Evolutionary conservation across 192 early-diverging fungal genomes (phyloP), one percentile per base, ranked within the genome.

Genomic region (Backusella sp.): DNA sequence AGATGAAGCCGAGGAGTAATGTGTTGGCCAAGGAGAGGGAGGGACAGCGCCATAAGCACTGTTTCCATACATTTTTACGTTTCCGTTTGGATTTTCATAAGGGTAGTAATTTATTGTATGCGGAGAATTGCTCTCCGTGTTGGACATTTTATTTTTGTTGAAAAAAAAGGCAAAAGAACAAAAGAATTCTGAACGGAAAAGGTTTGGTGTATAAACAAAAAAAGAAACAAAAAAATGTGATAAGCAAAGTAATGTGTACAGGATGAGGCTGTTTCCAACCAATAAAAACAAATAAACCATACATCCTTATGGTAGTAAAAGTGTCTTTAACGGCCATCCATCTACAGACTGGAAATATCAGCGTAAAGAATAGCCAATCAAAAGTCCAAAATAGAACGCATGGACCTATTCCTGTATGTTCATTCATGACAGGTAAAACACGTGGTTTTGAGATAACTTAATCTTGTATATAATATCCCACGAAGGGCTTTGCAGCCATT

Each of bases 361-460:
- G 34, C 11, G 35, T 21, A 41, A 12, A 69, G 9, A 21, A 19
- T 42, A 21, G 15, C 68, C 68, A 69, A 69, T 69, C 68, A 69
- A 41, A 69, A 36, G 35, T 23, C 0, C 14, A 69, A 23, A 69
- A n/a, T 23, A 26, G 4, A 37, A 23, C 68, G 68, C 68, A 69
- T 69, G 68, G 68, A 62, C 26, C 56, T 2, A 28, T 28, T 62
- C 26, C 56, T 62, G 56, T 7, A 62, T 28, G 56, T 11, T 23
- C 6, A 62, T 62, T 62, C 56, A 62, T 62, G 56, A 62, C 56
- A 62, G 56, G 23, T 28, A 62, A 62, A 62, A 62, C 56, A 62
- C 56, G 56, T 62, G 56, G 56, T 62, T 28, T 62, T 14, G 14
- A 56, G 9, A 21, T 56, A 28, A 62, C 56, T 28, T 62, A 62